Base-by-base conservation (phyloP, 2,329 filamentous ascomycete genomes). In the Sporothrix inflata region DNA sequence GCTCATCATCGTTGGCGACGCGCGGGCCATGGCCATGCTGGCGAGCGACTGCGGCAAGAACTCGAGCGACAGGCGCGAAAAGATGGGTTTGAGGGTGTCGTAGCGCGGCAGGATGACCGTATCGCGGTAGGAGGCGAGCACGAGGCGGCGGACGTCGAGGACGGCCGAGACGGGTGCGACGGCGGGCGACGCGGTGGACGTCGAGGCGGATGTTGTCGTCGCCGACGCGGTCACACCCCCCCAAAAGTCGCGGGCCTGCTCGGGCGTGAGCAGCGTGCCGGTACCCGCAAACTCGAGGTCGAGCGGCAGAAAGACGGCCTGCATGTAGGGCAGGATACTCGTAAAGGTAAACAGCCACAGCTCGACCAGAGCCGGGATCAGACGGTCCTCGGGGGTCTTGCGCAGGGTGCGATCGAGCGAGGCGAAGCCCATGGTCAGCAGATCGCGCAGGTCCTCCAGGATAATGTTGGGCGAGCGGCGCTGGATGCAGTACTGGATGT, bases 321-420 rank as follows among this genome's bases (percentile, higher is more conserved):
- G 95, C 77, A 99, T 90, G 78, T 97, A 98, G 0, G 96, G 96
- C 5, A 98, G 83, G 49, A 98, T 93, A 7, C 89, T 92, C 2
- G 94, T 95, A 78, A 98, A 98, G 0, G 96, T 94, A 63, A 96
- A 90, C 73, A 97, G 89, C 96, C 96, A 99, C 78, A 98, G 90
- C 79, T 97, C 94, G 2, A 98, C 95, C 0, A 99, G 85, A 71
- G 94, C 90, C 0, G 94, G 93, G 27, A 98, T 94, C n/a, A 98
- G 87, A 45, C 91, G 89, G 74, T 97, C 94, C 78, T 98, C 95
- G 0, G 93, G 87, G 0, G 94, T 90, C 61, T 89, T 89, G 67
- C 91, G 88, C 21, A 98, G 84, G 0, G 93, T 94, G 75, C 94
- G 92, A 76, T 97, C 95, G 2, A 99, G 85, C 1, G 92, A 94